These are phyloP conservation scores for Malassezia furfur DNA, from an alignment of 1,284 basidiomycete species.

Conservation along the genomic window DNA sequence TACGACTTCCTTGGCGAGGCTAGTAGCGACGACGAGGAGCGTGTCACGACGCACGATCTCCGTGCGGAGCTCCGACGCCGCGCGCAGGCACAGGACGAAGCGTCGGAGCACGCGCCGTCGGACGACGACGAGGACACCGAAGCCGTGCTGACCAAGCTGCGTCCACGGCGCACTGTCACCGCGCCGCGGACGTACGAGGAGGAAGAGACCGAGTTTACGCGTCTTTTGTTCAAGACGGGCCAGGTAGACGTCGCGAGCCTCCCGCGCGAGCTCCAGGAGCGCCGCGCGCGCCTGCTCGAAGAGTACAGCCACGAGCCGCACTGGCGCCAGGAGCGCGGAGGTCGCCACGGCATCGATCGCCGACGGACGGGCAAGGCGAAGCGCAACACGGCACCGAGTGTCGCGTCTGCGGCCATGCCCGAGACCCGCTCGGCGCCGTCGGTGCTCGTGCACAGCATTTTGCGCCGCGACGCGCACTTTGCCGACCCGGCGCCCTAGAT, in stretches of 20 bases:
- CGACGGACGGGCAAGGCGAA: constrained; percentile 3
- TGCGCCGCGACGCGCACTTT: constrained; percentile 15
- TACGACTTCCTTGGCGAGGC: constrained; percentile 28
- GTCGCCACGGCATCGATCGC: constrained; percentile 11
- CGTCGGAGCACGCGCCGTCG: not conserved
- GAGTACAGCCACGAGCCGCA: constrained; percentile 18
- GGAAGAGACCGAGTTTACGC: constrained; percentile 6
- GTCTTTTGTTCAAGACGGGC: constrained; percentile 3
- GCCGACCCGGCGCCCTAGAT: not conserved
- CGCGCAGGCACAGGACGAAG: not conserved
- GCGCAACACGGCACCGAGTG: not conserved
- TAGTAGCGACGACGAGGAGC: constrained; percentile 18
- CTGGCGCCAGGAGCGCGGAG: constrained; percentile 16
- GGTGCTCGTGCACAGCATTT: constrained; percentile 7
- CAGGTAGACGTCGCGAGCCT: constrained; percentile 4
- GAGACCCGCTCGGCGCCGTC: constrained; percentile 5
- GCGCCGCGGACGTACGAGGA: not conserved
- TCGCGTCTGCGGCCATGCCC: not conserved
- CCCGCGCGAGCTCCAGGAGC: constrained; percentile 2
- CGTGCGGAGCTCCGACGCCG: constrained; percentile 9
- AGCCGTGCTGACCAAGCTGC: not conserved
- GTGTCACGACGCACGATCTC: constrained; percentile 6
- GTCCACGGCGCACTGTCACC: not conserved
- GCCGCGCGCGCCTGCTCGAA: constrained; percentile 8
- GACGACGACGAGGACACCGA: not conserved